These are phyloP conservation scores for Penicillium rolfsii DNA, from an alignment of 2,329 filamentous ascomycete species.

Conservation along the genomic window DNA sequence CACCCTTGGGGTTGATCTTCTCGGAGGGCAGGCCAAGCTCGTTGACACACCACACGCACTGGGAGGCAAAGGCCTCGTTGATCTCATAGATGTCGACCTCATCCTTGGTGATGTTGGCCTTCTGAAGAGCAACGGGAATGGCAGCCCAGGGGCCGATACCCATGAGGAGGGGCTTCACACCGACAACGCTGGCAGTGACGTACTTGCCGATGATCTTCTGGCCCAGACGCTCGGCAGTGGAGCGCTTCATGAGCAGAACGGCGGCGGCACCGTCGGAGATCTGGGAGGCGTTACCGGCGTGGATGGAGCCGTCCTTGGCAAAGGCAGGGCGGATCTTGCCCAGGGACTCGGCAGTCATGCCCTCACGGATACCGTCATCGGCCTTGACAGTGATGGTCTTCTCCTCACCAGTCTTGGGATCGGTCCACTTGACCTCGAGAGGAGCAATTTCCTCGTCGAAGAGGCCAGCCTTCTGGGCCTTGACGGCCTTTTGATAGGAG, in stretches of 20 bases:
- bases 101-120: conserved; percentile 81
- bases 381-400: conserved; percentile 79
- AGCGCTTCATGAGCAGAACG: conserved; percentile 92
- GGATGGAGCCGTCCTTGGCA: conserved; percentile 87
- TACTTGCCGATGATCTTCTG: conserved; percentile 93
- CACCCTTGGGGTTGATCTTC: conserved; percentile 97
- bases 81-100: conserved; percentile 98
- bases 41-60: conserved; percentile 91
- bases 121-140: conserved; percentile 87
- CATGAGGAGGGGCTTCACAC: conserved; percentile 92
- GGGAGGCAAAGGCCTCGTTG: conserved; percentile 97
- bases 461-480: conserved; percentile 83
- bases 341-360: conserved; percentile 86
- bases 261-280: conserved; percentile 95
- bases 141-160: conserved; percentile 94
- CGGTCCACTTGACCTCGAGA: conserved; percentile 81
- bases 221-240: conserved; percentile 82
- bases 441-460: conserved; percentile 92
- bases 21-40: conserved; percentile 79
- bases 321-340: conserved; percentile 89
- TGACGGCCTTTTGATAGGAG: conserved; percentile 86
- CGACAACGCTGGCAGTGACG: conserved; percentile 80
- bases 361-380: conserved; percentile 84
- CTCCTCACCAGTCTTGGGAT: conserved; percentile 86
- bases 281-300: conserved; percentile 94